Percentiles rank a stretch among this genome's conserved stretches.
Evolutionary conservation across 2,329 filamentous ascomycete species (phyloP).

Genomic region (Beauveria rudraprayagi): DNA sequence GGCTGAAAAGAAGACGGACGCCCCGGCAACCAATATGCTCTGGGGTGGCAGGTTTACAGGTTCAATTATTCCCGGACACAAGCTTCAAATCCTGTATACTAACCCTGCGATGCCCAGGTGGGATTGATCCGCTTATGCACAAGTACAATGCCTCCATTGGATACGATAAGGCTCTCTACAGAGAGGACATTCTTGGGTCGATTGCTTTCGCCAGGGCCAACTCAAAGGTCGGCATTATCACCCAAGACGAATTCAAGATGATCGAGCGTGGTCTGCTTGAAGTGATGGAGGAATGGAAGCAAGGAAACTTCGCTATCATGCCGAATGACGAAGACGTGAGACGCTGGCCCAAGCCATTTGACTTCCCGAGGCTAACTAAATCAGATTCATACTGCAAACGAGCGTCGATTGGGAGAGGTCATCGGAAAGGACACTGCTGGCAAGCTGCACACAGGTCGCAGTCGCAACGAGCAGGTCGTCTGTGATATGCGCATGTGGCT

Average conservation of each 20-base stretch:
- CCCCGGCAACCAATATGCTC: slow-evolving; percentile 25
- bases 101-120: slow-evolving; percentile 43
- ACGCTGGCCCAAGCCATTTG: slow-evolving; percentile 3
- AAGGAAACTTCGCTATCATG: slow-evolving; percentile 42
- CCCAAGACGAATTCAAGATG: slow-evolving; percentile 59
- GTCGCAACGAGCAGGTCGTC: slow-evolving; percentile 83
- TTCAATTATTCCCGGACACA: slow-evolving; percentile 21
- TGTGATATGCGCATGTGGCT: slow-evolving; percentile 90
- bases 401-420: slow-evolving; percentile 69
- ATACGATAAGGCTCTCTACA: slow-evolving; percentile 72
- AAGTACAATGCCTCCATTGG: slow-evolving; percentile 73
- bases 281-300: slow-evolving; percentile 48
- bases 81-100: slow-evolving; percentile 22
- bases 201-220: slow-evolving; percentile 82
- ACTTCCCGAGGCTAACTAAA: slow-evolving; percentile 15
- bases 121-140: slow-evolving; percentile 77
- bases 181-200: slow-evolving; percentile 71
- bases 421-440: slow-evolving; percentile 79
- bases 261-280: slow-evolving; percentile 65
- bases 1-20: slow-evolving; percentile 20
- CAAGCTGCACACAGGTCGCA: slow-evolving; percentile 83
- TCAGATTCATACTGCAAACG: slow-evolving; percentile 57
- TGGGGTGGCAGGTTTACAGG: slow-evolving; percentile 45
- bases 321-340: slow-evolving; percentile 46
- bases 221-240: slow-evolving; percentile 65